Evolutionary conservation across 2,329 filamentous ascomycete genomes (phyloP).

Genomic region (Coniella lustricola): DNA sequence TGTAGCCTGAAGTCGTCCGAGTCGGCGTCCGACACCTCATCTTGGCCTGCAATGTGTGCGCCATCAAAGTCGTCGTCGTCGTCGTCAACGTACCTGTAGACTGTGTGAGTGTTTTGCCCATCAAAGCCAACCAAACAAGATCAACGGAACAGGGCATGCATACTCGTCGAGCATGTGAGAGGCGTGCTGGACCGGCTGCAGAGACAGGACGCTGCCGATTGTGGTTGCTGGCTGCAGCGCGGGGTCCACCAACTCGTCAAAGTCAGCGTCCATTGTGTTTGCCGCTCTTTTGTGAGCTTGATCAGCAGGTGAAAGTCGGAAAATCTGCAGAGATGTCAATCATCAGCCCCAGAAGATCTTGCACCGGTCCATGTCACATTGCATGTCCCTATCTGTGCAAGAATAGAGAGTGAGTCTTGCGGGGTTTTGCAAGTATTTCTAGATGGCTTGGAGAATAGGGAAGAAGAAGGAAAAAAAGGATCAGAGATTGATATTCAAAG

Average conservation of each 20-base stretch:
- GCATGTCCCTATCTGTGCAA: background rate
- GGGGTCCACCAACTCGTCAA: constrained; percentile 4
- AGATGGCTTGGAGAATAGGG: no score
- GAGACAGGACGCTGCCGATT: constrained; percentile 14
- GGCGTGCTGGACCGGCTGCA: constrained; percentile 3
- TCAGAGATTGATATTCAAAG: no score
- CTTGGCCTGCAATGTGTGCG: constrained; percentile 13
- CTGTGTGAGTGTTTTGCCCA: no score
- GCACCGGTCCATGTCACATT: background rate
- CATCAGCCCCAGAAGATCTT: background rate
- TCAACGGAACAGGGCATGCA: background rate
- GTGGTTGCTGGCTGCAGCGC: constrained; percentile 5
- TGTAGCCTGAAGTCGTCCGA: constrained; percentile 35
- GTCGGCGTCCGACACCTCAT: constrained; percentile 30
- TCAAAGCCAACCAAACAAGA: no score
- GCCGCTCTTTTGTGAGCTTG: no score
- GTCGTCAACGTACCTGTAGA: background rate
- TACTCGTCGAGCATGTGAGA: constrained; percentile 7
- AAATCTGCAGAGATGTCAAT: no score
- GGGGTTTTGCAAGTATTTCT: no score
- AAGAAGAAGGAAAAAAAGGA: no score
- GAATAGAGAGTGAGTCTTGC: no score
- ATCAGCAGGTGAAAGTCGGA: no score
- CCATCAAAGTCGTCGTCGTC: constrained; percentile 19
- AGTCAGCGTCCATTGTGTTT: constrained; percentile 10